phyloP scores from a whole-genome alignment of 108 stramenopile species.

The Cyclotella distinguenda region DNA sequence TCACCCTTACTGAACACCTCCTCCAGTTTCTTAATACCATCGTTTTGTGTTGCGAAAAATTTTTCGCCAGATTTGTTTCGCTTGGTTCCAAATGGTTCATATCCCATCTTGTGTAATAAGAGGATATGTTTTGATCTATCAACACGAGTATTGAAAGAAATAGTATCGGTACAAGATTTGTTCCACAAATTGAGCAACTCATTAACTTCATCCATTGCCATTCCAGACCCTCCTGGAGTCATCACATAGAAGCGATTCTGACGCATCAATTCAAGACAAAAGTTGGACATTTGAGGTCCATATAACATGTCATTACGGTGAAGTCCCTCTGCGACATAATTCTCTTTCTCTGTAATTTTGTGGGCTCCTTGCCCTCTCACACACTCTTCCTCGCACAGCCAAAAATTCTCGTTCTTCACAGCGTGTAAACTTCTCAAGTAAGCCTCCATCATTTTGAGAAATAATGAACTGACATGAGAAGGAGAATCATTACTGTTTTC shows the following conservation, averaged over 20 bases:
- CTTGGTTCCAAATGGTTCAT: background rate
- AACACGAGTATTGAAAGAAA: background rate
- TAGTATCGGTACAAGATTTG: background rate
- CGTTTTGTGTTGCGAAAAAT: too few species aligned
- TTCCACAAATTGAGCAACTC: background rate
- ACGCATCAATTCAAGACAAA: background rate
- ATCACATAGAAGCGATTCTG: background rate
- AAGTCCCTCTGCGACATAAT: background rate
- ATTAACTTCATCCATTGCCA: background rate
- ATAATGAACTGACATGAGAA: too few species aligned
- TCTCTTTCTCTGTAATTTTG: background rate
- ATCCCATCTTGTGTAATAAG: background rate
- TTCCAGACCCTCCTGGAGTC: background rate
- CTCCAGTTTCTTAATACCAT: too few species aligned
- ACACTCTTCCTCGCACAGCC: background rate
- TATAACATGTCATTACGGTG: background rate
- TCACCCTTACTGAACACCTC: too few species aligned
- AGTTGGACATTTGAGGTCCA: background rate
- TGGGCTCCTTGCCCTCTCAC: background rate
- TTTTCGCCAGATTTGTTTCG: too few species aligned
- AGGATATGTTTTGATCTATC: background rate
- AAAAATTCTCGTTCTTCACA: background rate
- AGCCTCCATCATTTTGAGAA: background rate
- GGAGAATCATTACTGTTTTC: too few species aligned
- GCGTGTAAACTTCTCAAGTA: background rate